Evolutionary conservation across 768 basidiomycete species (phyloP).

Genomic region (Amanita brunnescens): DNA sequence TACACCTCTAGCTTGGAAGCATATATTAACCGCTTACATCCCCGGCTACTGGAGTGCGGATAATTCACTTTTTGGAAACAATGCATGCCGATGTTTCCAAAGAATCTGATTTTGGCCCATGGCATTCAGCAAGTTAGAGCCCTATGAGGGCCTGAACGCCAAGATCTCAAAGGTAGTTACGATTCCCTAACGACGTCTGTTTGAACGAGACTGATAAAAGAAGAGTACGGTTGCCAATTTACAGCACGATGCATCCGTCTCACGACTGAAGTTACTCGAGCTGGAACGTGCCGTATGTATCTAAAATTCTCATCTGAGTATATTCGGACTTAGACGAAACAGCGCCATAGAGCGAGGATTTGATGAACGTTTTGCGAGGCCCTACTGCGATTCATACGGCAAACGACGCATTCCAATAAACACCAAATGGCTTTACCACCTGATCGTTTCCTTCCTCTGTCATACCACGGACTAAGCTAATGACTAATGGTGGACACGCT

Average conservation of each 20-base stretch:
- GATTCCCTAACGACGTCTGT: slow-evolving; percentile 2
- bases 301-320: neutral
- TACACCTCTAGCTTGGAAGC: slow-evolving; percentile 68
- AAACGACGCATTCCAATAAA: neutral
- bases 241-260: slow-evolving; percentile 52
- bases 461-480: neutral
- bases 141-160: slow-evolving; percentile 62
- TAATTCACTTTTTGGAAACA: neutral
- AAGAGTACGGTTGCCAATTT: slow-evolving; percentile 71
- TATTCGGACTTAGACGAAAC: neutral
- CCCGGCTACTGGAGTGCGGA: slow-evolving; percentile 37
- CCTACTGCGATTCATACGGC: neutral
- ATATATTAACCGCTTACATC: slow-evolving; percentile 61
- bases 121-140: slow-evolving; percentile 45
- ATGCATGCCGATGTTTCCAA: slow-evolving; percentile 1
- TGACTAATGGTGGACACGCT: neutral
- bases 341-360: slow-evolving; percentile 1
- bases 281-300: slow-evolving; percentile 56
- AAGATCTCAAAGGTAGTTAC: slow-evolving; percentile 79
- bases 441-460: neutral
- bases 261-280: slow-evolving; percentile 57
- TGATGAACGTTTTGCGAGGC: neutral
- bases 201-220: neutral
- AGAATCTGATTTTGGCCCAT: slow-evolving; percentile 49
- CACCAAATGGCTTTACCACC: neutral